Percentiles rank a stretch among this genome's conserved stretches.
These are phyloP conservation scores for Mycena crocata DNA, from an alignment of 768 basidiomycete genomes.

Conservation along the genomic window DNA sequence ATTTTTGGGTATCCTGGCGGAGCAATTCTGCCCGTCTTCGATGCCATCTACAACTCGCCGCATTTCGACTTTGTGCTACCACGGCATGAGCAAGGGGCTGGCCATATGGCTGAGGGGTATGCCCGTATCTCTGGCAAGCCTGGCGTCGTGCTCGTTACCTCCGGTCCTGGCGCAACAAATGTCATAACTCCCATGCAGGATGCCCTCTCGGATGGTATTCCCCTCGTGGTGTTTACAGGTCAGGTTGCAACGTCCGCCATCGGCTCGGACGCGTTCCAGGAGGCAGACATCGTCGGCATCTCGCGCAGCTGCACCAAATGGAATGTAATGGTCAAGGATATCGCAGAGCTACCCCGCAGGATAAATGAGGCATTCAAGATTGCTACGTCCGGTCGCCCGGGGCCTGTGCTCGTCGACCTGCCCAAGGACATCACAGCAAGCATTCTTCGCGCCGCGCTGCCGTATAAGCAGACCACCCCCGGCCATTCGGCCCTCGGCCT, in stretches of 20 bases:
- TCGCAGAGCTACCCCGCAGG: conserved; percentile 91
- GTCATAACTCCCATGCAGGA: conserved; percentile 99
- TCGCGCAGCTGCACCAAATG: conserved; percentile 98
- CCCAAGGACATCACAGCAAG: conserved; percentile 99
- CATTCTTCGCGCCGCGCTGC: conserved; percentile 86
- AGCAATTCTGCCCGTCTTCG: conserved; percentile 99
- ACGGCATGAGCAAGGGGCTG: conserved; percentile 97
- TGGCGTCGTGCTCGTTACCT: conserved; percentile 97
- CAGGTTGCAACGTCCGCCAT: conserved; percentile 99
- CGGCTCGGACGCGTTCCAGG: conserved; percentile 99
- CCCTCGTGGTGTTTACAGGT: conserved; percentile 94
- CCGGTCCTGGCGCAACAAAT: conserved; percentile 98
- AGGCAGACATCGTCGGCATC: conserved; percentile 97
- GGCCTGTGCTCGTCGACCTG: conserved; percentile 96
- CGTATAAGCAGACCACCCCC: conserved; percentile 88
- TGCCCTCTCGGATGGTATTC: conserved; percentile 93
- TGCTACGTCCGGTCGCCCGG: conserved; percentile 95
- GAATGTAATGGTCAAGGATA: conserved; percentile 99
- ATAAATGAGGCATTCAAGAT: conserved; percentile 99
- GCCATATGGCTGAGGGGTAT: conserved; percentile 99
- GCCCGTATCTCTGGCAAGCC: conserved; percentile 97
- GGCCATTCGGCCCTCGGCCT: conserved; percentile 75
- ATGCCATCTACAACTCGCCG: conserved; percentile 96
- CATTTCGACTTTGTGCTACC: conserved; percentile 97
- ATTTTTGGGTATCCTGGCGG: conserved; percentile 98